Conservation (phyloP, 2,329 filamentous ascomycete genomes). For the Pezicula neosporulosa region DNA sequence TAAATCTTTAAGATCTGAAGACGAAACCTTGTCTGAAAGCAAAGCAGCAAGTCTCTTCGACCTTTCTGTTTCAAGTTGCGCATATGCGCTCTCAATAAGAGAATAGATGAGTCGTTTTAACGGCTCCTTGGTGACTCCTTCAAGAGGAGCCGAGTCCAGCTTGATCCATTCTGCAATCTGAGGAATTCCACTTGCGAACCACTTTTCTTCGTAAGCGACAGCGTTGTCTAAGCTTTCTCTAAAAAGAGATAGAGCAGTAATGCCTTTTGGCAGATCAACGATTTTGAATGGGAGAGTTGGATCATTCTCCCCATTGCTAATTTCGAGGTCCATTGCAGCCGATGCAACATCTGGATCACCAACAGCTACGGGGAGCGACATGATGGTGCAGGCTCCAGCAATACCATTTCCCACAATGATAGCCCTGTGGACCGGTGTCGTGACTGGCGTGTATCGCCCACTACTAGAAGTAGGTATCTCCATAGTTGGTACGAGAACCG, state of each 20-base stretch:
- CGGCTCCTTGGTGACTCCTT: constrained; percentile 57
- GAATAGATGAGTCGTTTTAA: constrained; percentile 66
- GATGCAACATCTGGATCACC: constrained; percentile 38
- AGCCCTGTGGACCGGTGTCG: constrained; percentile 80
- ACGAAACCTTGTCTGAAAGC: constrained; percentile 25
- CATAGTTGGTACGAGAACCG: constrained; percentile 71
- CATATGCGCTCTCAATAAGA: constrained; percentile 53
- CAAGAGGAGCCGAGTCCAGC: constrained; percentile 33
- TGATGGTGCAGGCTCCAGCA: constrained; percentile 56
- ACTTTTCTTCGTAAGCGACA: constrained; percentile 67
- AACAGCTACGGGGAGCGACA: constrained; percentile 30
- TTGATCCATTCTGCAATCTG: constrained; percentile 64
- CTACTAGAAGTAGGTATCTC: constrained; percentile 64
- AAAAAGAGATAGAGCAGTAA: constrained; percentile 61
- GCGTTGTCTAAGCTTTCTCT: constrained; percentile 68
- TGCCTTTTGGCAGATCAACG: constrained; percentile 62
- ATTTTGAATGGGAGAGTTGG: constrained; percentile 43
- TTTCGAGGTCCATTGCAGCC: constrained; percentile 55
- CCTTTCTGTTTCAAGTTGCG: constrained; percentile 48
- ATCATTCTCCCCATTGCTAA: constrained; percentile 27
- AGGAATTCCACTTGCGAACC: constrained; percentile 70
- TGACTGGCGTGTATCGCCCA: constrained; percentile 62
- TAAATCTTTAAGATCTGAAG: constrained; percentile 43
- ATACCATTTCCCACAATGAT: constrained; percentile 73
- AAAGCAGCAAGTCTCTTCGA: constrained; percentile 27